These are phyloP conservation scores for Seiridium unicorne DNA, from an alignment of 2,329 filamentous ascomycete genomes.

Conservation along the genomic window DNA sequence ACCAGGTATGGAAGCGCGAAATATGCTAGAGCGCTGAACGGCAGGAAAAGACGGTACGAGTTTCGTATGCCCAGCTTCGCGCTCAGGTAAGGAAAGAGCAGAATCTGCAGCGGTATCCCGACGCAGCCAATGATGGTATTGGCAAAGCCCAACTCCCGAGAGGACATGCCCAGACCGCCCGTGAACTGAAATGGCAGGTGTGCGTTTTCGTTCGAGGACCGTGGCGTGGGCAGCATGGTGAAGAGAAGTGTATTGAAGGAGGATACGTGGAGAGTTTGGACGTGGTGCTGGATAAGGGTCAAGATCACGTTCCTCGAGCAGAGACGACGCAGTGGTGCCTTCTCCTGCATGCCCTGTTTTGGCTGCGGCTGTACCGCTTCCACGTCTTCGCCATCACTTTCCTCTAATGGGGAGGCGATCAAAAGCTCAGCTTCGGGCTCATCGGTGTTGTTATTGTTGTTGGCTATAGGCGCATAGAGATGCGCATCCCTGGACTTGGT, in stretches of 20 bases:
- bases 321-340: background rate
- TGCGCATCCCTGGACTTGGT: slow-evolving; percentile 17
- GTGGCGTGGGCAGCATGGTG: background rate
- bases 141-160: background rate
- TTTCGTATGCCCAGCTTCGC: background rate
- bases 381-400: background rate
- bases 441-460: background rate
- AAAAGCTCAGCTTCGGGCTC: slow-evolving; percentile 24
- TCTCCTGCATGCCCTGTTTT: background rate
- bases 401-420: slow-evolving; percentile 15
- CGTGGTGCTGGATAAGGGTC: background rate
- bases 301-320: background rate
- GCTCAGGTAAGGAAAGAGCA: background rate
- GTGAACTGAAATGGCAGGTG: background rate
- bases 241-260: background rate
- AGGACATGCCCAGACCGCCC: background rate
- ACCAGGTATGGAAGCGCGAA: background rate
- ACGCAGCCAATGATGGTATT: background rate
- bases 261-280: background rate
- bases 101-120: slow-evolving; percentile 1
- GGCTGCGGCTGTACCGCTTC: background rate
- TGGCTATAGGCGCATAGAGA: background rate
- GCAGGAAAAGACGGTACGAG: background rate
- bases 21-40: background rate
- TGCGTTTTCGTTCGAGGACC: background rate